Conservation (phyloP, 495 filamentous ascomycete genomes). For the Aspergillus cristatus region DNA sequence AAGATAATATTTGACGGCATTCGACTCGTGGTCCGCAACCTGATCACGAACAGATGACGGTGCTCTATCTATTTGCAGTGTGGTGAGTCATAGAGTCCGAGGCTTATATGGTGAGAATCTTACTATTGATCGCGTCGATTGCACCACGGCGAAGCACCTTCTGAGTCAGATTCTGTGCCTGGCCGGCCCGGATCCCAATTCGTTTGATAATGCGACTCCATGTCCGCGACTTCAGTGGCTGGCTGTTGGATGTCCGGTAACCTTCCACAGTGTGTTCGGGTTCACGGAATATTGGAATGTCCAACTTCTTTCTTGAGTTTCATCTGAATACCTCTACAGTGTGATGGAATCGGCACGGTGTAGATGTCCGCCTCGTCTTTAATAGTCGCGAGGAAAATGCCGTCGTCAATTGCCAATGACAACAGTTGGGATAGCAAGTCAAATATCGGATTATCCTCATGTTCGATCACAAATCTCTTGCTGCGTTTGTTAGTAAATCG, state of each 20-base stretch:
- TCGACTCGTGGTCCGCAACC: slow-evolving; percentile 7
- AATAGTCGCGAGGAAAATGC: slow-evolving; percentile 5
- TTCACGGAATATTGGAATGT: slow-evolving; percentile 7
- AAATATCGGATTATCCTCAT: slow-evolving; percentile 6
- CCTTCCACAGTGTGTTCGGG: slow-evolving; percentile 1
- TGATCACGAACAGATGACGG: slow-evolving; percentile 7
- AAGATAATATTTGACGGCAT: slow-evolving; percentile 8
- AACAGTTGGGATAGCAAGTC: slow-evolving; percentile 5
- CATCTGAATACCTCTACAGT: slow-evolving; percentile 5
- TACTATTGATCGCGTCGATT: slow-evolving; percentile 10
- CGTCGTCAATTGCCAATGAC: slow-evolving; percentile 2
- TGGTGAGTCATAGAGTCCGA: no score
- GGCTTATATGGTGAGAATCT: background rate
- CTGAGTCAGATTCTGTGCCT: slow-evolving; percentile 6
- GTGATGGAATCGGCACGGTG: slow-evolving; percentile 3
- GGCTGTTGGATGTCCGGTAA: slow-evolving; percentile 1
- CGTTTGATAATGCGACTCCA: slow-evolving; percentile 7
- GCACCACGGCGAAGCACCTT: slow-evolving; percentile 5
- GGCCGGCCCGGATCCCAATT: slow-evolving; percentile 2
- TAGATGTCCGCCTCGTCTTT: slow-evolving; percentile 6
- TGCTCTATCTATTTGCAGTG: background rate
- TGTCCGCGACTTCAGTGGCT: slow-evolving; percentile 5
- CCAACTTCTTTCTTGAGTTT: slow-evolving; percentile 5
- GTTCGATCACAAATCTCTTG: slow-evolving; percentile 8
- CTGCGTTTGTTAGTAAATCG: no score